phyloP scores from a whole-genome alignment of 2,329 filamentous ascomycete species.

The Orbilia javanica region DNA sequence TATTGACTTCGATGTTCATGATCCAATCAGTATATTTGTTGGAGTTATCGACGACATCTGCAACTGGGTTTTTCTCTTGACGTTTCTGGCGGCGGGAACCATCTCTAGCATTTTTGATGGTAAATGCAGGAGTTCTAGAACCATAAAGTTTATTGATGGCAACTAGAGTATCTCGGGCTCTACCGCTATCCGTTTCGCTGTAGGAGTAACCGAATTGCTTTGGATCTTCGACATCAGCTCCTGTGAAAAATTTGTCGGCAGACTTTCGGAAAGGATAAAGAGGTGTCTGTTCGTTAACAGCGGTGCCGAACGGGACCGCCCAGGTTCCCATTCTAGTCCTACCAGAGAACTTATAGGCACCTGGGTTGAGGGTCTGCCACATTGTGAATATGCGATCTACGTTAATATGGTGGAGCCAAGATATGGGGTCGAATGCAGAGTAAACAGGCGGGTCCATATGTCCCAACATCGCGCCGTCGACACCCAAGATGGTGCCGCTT shows the following conservation, averaged over 20 bases:
- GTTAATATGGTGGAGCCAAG: constrained; percentile 77
- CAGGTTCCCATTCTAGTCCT: constrained; percentile 15
- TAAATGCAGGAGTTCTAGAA: constrained; percentile 12
- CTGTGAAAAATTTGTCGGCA: constrained; percentile 47
- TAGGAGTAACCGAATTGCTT: constrained; percentile 80
- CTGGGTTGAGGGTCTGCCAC: constrained; percentile 72
- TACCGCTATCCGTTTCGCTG: constrained; percentile 70
- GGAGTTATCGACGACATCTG: constrained; percentile 7
- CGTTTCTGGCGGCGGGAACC: constrained; percentile 16
- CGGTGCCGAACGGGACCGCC: constrained; percentile 14
- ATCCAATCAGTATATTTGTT: constrained; percentile 64
- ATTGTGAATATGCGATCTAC: constrained; percentile 79
- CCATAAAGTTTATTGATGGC: constrained; percentile 32
- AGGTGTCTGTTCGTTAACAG: constrained; percentile 57
- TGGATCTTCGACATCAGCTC: constrained; percentile 63
- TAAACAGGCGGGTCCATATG: constrained; percentile 74
- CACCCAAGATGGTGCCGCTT: background rate
- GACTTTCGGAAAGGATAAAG: constrained; percentile 60
- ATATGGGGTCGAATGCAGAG: constrained; percentile 75
- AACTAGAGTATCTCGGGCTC: constrained; percentile 57
- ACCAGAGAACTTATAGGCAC: constrained; percentile 13
- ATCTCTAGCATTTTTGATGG: constrained; percentile 23
- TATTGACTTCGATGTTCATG: constrained; percentile 64
- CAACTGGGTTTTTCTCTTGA: background rate
- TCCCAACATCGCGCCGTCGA: background rate